Conservation (phyloP, 768 basidiomycete genomes). For the Lyophyllum atratum region DNA sequence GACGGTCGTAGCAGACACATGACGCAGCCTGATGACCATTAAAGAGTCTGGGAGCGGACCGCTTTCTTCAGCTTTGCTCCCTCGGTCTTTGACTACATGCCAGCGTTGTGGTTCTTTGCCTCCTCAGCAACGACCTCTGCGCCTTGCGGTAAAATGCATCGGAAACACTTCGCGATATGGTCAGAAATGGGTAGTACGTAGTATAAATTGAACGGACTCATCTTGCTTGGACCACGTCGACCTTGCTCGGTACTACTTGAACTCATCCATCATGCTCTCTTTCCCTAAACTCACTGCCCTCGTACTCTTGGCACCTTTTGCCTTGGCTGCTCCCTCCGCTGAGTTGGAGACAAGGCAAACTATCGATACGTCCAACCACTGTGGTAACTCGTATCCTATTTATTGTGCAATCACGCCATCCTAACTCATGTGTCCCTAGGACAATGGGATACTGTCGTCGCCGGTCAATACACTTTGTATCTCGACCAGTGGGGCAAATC, state of each 20-base stretch:
- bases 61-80: not conserved
- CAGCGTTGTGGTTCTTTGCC: not conserved
- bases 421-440: constrained; percentile 27
- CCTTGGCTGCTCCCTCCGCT: constrained; percentile 29
- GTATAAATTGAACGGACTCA: constrained; percentile 7
- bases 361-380: constrained; percentile 39
- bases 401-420: not conserved
- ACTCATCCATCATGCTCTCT: constrained; percentile 17
- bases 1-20: constrained; percentile 3
- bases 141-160: constrained; percentile 3
- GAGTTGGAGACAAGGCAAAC: constrained; percentile 27
- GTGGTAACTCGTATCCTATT: constrained; percentile 26
- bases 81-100: not conserved
- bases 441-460: constrained; percentile 51
- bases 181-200: not conserved
- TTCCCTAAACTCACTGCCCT: constrained; percentile 28
- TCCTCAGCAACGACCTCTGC: not conserved
- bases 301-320: constrained; percentile 29
- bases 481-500: constrained; percentile 49
- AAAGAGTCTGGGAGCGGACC: constrained; percentile 8
- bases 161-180: constrained; percentile 16
- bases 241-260: not conserved
- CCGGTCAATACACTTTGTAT: constrained; percentile 48
- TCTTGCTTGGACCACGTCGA: not conserved
- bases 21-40: constrained; percentile 13